Percentiles rank a stretch among this genome's conserved stretches.
phyloP scores from a whole-genome alignment of 805 yeast species.

The Lipomyces lipofer region DNA sequence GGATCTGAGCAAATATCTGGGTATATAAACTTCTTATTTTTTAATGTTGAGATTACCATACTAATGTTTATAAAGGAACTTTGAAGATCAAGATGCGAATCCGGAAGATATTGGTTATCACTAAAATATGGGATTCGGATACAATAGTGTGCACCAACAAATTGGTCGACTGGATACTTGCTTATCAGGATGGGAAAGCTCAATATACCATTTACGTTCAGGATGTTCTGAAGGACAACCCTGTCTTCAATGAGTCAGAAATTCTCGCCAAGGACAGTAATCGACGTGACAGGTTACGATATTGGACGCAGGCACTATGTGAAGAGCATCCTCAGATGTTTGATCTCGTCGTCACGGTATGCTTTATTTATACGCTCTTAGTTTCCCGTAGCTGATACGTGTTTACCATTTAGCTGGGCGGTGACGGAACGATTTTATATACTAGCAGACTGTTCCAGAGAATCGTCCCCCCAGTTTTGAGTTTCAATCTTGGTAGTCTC shows the following conservation, averaged over 20 bases:
- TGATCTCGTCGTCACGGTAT: slow-evolving; percentile 73
- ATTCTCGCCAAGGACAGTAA: slow-evolving; percentile 48
- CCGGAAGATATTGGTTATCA: slow-evolving; percentile 71
- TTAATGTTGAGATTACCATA: no score
- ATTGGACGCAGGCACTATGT: slow-evolving; percentile 47
- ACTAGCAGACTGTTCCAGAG: slow-evolving; percentile 66
- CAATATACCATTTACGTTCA: slow-evolving; percentile 68
- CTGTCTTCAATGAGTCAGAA: slow-evolving; percentile 60
- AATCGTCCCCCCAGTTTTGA: slow-evolving; percentile 84
- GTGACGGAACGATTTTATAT: slow-evolving; percentile 83
- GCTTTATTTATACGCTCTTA: background rate
- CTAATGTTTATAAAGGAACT: no score
- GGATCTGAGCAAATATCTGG: slow-evolving; percentile 37
- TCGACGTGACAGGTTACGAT: slow-evolving; percentile 40
- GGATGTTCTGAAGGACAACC: slow-evolving; percentile 57
- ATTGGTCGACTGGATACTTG: slow-evolving; percentile 72
- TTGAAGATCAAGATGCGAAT: slow-evolving; percentile 58
- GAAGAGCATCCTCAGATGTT: slow-evolving; percentile 40
- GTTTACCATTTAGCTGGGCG: slow-evolving; percentile 82
- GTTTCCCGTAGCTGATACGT: slow-evolving; percentile 61
- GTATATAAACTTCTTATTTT: no score
- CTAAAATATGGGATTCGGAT: slow-evolving; percentile 82
- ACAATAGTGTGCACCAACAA: slow-evolving; percentile 73
- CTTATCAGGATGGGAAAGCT: slow-evolving; percentile 35
- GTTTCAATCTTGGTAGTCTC: slow-evolving; percentile 71